These are phyloP conservation scores for Monilinia fructicola DNA, from an alignment of 2,329 filamentous ascomycete species.

Conservation along the genomic window DNA sequence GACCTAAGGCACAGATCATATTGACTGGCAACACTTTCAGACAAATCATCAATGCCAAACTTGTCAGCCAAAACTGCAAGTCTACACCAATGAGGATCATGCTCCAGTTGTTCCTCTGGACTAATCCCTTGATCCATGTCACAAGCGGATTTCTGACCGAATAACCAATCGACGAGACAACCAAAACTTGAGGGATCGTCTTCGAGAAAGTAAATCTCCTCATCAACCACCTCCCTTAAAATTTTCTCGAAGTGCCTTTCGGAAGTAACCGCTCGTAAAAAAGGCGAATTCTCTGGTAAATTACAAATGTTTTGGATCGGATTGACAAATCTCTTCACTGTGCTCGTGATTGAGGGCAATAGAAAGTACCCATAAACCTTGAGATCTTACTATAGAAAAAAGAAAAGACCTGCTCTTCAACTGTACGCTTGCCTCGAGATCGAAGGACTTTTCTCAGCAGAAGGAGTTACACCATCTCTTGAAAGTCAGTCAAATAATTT, in stretches of 20 bases:
- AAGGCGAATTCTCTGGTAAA: constrained; percentile 20
- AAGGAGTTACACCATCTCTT: too few relatives aligned
- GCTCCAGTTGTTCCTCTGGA: neutral
- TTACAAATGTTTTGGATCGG: neutral
- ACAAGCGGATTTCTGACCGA: neutral
- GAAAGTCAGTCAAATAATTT: too few relatives aligned
- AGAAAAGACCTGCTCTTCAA: neutral
- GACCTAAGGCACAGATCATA: neutral
- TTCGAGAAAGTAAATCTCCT: neutral
- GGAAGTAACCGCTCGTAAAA: constrained; percentile 19
- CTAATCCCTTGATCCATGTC: neutral
- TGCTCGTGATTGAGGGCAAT: neutral
- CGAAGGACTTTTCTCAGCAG: too few relatives aligned
- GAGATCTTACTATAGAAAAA: neutral
- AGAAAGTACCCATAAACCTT: neutral
- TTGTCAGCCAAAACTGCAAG: neutral
- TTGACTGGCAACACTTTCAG: neutral
- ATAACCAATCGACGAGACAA: neutral
- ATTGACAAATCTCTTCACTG: constrained; percentile 16
- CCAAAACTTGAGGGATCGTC: neutral
- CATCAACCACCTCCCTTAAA: constrained; percentile 3
- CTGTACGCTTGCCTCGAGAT: neutral
- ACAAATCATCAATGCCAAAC: neutral
- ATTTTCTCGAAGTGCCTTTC: constrained; percentile 11
- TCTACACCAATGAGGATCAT: neutral